phyloP scores from a whole-genome alignment of 1,139 yeast species.

The Yamadazyma conglobata region DNA sequence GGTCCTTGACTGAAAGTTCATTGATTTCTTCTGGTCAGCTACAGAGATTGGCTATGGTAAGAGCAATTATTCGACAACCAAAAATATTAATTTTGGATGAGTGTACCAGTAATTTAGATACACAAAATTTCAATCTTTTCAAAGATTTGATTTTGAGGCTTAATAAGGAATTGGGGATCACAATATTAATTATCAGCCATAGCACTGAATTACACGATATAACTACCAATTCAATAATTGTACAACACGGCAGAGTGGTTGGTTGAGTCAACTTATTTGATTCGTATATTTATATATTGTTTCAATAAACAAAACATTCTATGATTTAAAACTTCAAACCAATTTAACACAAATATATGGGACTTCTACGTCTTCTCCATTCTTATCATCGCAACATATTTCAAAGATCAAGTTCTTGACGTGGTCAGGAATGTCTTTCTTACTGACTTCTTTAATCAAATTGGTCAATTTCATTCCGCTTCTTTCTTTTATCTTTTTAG shows the following conservation, averaged over 20 bases:
- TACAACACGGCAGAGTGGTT: conserved; percentile 10
- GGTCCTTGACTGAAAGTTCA: conserved; percentile 40
- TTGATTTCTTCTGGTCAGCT: conserved; percentile 78
- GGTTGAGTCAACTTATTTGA: too few relatives aligned
- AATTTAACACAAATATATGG: conserved; percentile 55
- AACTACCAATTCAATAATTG: conserved; percentile 36
- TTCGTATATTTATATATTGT: conserved; percentile 1
- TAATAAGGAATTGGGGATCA: conserved; percentile 21
- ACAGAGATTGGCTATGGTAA: conserved; percentile 71
- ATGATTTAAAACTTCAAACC: too few relatives aligned
- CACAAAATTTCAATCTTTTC: conserved; percentile 45
- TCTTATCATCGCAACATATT: conserved; percentile 85
- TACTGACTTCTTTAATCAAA: conserved; percentile 76
- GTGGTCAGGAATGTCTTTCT: conserved; percentile 76
- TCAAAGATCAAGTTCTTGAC: conserved; percentile 79
- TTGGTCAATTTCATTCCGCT: conserved; percentile 63
- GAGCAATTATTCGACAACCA: conserved; percentile 67
- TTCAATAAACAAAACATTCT: conserved; percentile 1
- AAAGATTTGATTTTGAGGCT: conserved; percentile 40
- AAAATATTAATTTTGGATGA: conserved; percentile 69
- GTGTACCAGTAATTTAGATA: conserved; percentile 76
- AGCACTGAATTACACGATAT: conserved; percentile 51
- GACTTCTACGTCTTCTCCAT: conserved; percentile 94
- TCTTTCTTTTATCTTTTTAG: conserved; percentile 82
- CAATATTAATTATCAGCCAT: conserved; percentile 59